Percentiles rank a stretch among this genome's conserved stretches.
These are phyloP conservation scores for Hyphodiscus hymeniophilus DNA, from an alignment of 495 filamentous ascomycete genomes.

Conservation along the genomic window DNA sequence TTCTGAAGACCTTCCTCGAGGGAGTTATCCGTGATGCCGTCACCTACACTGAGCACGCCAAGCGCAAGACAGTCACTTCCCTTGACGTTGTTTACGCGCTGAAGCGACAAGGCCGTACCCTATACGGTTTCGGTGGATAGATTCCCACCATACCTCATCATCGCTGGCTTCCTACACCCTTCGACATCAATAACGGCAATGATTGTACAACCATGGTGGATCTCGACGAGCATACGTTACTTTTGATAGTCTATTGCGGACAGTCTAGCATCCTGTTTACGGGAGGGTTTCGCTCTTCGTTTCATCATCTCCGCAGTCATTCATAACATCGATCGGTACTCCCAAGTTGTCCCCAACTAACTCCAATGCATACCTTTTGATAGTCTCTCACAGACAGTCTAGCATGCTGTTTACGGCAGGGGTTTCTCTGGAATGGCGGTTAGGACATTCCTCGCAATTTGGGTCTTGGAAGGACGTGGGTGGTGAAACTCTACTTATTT, in stretches of 20 bases:
- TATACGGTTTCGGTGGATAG: slow-evolving; percentile 97
- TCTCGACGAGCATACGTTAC: slow-evolving; percentile 21
- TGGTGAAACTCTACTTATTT: neutral
- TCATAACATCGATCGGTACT: slow-evolving; percentile 7
- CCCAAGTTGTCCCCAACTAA: slow-evolving; percentile 14
- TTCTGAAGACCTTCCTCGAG: slow-evolving; percentile 99
- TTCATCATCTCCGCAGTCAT: slow-evolving; percentile 11
- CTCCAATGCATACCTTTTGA: slow-evolving; percentile 21
- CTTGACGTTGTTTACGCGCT: slow-evolving; percentile 94
- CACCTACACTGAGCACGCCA: slow-evolving; percentile 55
- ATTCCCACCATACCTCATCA: slow-evolving; percentile 7
- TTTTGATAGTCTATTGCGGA: slow-evolving; percentile 27
- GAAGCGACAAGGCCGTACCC: slow-evolving; percentile 91
- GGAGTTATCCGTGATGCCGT: slow-evolving; percentile 99
- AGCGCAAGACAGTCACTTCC: slow-evolving; percentile 75
- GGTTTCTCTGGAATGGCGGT: slow-evolving; percentile 13
- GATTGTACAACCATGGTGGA: slow-evolving; percentile 5
- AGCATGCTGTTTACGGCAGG: slow-evolving; percentile 28
- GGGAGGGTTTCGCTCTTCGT: slow-evolving; percentile 24
- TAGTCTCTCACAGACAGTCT: slow-evolving; percentile 24
- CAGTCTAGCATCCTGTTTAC: slow-evolving; percentile 28
- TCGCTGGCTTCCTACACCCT: slow-evolving; percentile 5
- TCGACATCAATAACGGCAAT: slow-evolving; percentile 15
- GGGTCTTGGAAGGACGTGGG: neutral
- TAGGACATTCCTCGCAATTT: slow-evolving; percentile 15